phyloP scores from a whole-genome alignment of 106 monocot genomes.

The Phalaenopsis equestris region DNA sequence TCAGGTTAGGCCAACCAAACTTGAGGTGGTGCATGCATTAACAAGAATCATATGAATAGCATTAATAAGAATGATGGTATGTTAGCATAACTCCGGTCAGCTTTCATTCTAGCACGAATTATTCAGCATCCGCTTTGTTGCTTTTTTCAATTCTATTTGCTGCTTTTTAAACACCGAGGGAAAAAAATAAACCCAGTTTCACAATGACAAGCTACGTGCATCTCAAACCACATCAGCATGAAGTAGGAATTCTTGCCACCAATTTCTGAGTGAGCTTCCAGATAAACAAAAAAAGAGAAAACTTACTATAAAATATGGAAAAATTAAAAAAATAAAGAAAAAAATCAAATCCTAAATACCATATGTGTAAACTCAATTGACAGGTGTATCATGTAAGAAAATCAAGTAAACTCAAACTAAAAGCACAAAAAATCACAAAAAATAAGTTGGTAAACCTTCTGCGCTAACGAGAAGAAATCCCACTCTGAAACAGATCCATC shows the following conservation, averaged over 20 bases:
- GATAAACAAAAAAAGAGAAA: neutral
- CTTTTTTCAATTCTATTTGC: neutral
- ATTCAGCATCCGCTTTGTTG: neutral
- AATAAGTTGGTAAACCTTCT: constrained; percentile 42
- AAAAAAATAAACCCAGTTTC: neutral
- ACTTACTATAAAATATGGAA: too few relatives aligned
- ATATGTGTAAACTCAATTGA: neutral
- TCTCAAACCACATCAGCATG: neutral
- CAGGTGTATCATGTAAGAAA: neutral
- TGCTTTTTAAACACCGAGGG: neutral
- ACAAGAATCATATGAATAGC: too few relatives aligned
- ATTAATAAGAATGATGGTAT: too few relatives aligned
- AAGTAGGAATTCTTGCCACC: neutral
- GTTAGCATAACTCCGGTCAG: neutral
- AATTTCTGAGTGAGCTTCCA: neutral
- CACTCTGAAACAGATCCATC: constrained; percentile 92
- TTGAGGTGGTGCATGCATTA: neutral
- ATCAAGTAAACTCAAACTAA: neutral
- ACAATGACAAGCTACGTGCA: neutral
- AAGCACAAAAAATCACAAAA: neutral
- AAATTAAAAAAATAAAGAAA: too few relatives aligned
- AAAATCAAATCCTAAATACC: neutral
- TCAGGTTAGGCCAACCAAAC: neutral
- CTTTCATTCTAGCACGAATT: neutral
- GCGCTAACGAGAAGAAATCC: constrained; percentile 69